Evolutionary conservation across 257 asterid species (phyloP).

Genomic region (Solanum chiquidenum): DNA sequence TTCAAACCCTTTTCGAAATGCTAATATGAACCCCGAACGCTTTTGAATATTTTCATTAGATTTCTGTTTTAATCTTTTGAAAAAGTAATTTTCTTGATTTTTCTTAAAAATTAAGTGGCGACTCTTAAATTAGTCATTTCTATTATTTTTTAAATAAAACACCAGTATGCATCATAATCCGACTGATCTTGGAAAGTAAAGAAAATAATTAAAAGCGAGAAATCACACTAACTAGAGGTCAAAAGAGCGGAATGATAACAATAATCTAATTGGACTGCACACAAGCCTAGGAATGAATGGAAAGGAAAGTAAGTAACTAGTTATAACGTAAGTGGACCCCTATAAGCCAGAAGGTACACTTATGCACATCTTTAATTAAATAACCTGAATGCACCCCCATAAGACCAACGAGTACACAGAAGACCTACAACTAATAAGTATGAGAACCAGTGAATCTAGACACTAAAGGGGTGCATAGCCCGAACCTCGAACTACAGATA

Average conservation of each 20-base stretch:
- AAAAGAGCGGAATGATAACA: neutral
- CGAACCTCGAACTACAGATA: neutral
- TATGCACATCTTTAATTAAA: neutral
- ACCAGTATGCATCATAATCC: no score
- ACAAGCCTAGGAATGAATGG: neutral
- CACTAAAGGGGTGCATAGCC: neutral
- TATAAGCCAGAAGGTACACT: neutral
- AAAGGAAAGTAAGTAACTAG: neutral
- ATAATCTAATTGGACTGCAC: neutral
- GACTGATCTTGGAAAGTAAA: neutral
- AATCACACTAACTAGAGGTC: neutral
- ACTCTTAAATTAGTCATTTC: no score
- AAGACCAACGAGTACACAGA: neutral
- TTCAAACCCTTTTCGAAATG: no score
- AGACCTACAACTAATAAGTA: neutral
- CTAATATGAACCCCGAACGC: no score
- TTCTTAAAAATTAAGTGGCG: no score
- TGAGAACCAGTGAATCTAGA: neutral
- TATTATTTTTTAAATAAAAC: no score
- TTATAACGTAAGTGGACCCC: neutral
- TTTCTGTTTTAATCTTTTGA: no score
- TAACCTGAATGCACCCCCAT: neutral
- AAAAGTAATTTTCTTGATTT: no score
- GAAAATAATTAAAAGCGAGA: neutral
- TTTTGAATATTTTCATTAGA: no score